Percentiles rank a stretch among this genome's conserved stretches.
phyloP scores from a whole-genome alignment of 768 basidiomycete genomes.

The Boletus barrowsii region DNA sequence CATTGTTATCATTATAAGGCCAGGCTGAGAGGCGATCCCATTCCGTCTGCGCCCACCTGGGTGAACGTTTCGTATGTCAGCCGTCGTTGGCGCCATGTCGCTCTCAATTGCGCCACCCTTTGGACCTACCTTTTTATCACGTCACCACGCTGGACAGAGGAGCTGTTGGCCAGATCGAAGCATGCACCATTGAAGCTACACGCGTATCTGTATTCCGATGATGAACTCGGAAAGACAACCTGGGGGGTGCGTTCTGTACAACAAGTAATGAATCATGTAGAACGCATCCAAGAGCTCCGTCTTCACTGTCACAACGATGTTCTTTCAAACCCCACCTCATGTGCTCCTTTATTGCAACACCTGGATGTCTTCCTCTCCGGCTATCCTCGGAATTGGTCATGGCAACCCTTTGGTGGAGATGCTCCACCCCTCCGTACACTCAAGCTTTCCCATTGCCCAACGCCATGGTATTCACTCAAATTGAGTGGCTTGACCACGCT shows the following conservation, averaged over 20 bases:
- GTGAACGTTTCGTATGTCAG: slow-evolving; percentile 15
- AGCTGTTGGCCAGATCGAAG: slow-evolving; percentile 44
- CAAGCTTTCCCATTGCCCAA: neutral
- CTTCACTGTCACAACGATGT: neutral
- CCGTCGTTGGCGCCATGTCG: slow-evolving; percentile 41
- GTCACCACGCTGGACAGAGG: slow-evolving; percentile 35
- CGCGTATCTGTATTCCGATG: neutral
- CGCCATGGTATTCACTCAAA: neutral
- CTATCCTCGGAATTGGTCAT: too few species aligned
- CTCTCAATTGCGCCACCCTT: slow-evolving; percentile 36
- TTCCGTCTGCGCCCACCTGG: neutral
- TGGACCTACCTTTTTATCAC: slow-evolving; percentile 37
- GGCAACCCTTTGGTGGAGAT: too few species aligned
- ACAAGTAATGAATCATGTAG: neutral
- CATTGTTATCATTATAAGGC: neutral
- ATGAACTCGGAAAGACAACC: neutral
- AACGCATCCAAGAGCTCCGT: neutral
- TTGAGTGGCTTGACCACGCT: slow-evolving; percentile 33
- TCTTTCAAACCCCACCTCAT: neutral
- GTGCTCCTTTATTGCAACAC: neutral
- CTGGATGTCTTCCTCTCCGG: neutral
- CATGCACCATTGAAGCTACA: slow-evolving; percentile 26
- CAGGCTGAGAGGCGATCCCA: neutral
- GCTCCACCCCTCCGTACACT: neutral
- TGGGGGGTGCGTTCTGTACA: neutral